Evolutionary conservation across 2,329 filamentous ascomycete genomes (phyloP).

Genomic region (Mycosphaerella sp.): DNA sequence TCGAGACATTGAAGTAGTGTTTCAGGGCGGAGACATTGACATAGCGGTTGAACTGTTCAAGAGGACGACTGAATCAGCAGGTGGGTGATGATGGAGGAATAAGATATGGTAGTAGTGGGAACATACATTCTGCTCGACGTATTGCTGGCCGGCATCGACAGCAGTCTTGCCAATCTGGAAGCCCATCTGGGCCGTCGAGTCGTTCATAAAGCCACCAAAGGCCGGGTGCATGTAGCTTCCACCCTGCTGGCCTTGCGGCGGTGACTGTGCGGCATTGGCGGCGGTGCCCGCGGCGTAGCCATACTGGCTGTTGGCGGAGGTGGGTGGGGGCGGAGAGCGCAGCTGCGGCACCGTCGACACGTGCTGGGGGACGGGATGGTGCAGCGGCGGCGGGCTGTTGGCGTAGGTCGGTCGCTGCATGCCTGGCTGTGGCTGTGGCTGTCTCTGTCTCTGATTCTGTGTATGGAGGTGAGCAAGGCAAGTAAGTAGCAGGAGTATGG

Average conservation of each 20-base stretch:
- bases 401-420: constrained; percentile 87
- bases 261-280: constrained; percentile 10
- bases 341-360: constrained; percentile 97
- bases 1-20: constrained; percentile 99
- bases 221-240: constrained; percentile 47
- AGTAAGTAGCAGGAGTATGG: too few species aligned
- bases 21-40: constrained; percentile 90
- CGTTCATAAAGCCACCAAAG: constrained; percentile 91
- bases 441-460: too few species aligned
- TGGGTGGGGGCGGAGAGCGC: constrained; percentile 80
- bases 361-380: constrained; percentile 96
- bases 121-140: constrained; percentile 87
- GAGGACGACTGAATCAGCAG: background rate
- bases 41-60: constrained; percentile 63
- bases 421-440: too few species aligned
- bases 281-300: constrained; percentile 47
- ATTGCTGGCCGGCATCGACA: constrained; percentile 85
- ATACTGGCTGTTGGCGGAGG: constrained; percentile 63
- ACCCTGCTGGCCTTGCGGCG: constrained; percentile 48
- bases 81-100: background rate
- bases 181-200: constrained; percentile 90
- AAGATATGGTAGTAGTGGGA: background rate
- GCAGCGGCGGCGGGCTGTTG: constrained; percentile 83
- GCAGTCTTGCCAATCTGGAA: constrained; percentile 91
- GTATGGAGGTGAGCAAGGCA: background rate